A percentile compares a stretch with the other conserved stretches of the same genome.
phyloP scores from a whole-genome alignment of 805 yeast genomes.

The Ogataea siamensis region DNA sequence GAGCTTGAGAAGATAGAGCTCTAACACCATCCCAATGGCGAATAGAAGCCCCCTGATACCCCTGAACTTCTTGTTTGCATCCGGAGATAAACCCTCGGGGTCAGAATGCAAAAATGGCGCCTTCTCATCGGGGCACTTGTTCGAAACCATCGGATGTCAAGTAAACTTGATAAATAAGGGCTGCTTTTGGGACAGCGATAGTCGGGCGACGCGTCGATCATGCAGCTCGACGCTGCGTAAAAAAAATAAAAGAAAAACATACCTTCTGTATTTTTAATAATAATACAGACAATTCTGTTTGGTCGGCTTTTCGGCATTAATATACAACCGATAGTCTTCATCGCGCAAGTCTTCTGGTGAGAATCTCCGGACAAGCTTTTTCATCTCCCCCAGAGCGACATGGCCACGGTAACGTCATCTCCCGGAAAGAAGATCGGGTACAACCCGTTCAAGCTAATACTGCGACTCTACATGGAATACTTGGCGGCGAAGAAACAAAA shows the following conservation, averaged over 20 bases:
- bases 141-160: background rate
- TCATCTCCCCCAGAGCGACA: background rate
- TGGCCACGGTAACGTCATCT: background rate
- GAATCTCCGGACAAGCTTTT: background rate
- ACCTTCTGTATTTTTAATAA: conserved; percentile 5
- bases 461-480: conserved; percentile 24
- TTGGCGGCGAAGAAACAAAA: conserved; percentile 18
- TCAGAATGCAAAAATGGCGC: background rate
- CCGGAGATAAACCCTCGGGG: background rate
- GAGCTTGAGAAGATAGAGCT: too few species aligned
- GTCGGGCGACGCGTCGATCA: conserved; percentile 12
- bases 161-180: background rate
- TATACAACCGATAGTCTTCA: too few species aligned
- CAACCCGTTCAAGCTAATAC: conserved; percentile 19
- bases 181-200: too few species aligned
- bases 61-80: background rate
- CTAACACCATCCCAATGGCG: conserved; percentile 4
- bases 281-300: conserved; percentile 7
- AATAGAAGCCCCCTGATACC: background rate
- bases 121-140: background rate
- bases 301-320: background rate
- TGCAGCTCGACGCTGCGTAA: conserved; percentile 1
- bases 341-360: too few species aligned
- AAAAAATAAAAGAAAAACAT: conserved; percentile 5
- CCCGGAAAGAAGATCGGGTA: conserved; percentile 6